These are phyloP conservation scores for Crithidia expoeki DNA, from an alignment of 208 protist genomes.

Conservation along the genomic window DNA sequence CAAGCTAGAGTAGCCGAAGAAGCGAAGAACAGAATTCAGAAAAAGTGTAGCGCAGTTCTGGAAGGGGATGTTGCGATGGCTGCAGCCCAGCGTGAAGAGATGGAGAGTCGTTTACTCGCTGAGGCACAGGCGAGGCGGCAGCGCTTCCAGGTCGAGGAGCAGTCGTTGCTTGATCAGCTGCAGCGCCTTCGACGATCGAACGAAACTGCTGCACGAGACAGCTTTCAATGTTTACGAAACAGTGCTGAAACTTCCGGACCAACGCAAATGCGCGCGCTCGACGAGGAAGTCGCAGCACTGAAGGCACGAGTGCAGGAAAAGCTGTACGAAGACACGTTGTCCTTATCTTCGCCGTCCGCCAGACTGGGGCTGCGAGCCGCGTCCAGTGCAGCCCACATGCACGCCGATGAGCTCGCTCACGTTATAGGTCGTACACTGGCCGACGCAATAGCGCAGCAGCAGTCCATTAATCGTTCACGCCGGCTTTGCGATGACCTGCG, in stretches of 20 bases:
- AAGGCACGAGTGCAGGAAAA: constrained; percentile 36
- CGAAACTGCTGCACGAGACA: constrained; percentile 17
- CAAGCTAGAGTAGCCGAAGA: constrained; percentile 27
- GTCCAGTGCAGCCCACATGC: constrained; percentile 29
- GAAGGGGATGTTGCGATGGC: constrained; percentile 50
- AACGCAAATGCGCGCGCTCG: constrained; percentile 9
- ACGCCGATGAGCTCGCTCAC: constrained; percentile 48
- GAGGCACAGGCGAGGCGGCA: constrained; percentile 48
- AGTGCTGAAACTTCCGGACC: constrained; percentile 3
- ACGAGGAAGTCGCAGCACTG: constrained; percentile 26
- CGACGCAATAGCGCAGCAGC: constrained; percentile 30
- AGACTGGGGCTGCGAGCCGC: background rate
- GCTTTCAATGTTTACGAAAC: constrained; percentile 18
- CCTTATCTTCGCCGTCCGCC: background rate
- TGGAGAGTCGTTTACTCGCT: constrained; percentile 41
- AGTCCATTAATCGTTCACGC: constrained; percentile 21
- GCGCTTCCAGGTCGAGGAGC: constrained; percentile 44
- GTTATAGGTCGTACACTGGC: constrained; percentile 25
- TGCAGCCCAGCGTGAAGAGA: constrained; percentile 35
- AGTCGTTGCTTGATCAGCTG: constrained; percentile 49
- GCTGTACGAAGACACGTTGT: constrained; percentile 20
- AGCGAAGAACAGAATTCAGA: constrained; percentile 25
- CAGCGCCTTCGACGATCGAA: constrained; percentile 34
- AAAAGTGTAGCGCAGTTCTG: constrained; percentile 30
- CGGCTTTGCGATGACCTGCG: constrained; percentile 37